Evolutionary conservation across 2,329 filamentous ascomycete species (phyloP).

Genomic region (Rutstroemia sp.): DNA sequence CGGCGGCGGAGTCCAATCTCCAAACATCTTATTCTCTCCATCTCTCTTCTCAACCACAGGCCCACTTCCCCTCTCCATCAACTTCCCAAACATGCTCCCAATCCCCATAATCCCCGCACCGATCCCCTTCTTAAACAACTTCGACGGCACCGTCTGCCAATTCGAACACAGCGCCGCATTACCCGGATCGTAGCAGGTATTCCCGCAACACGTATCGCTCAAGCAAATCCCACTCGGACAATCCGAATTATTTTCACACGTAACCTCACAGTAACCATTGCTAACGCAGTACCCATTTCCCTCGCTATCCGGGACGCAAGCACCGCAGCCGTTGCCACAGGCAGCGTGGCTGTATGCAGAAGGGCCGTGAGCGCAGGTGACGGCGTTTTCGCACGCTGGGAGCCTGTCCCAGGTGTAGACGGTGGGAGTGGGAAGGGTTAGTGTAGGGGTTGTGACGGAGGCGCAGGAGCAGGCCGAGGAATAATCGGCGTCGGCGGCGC

Average conservation of each 20-base stretch:
- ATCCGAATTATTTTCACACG: not conserved
- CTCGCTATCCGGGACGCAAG: not conserved
- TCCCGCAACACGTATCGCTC: not conserved
- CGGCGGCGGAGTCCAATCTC: not conserved
- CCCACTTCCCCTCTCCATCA: not conserved
- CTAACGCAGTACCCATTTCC: not conserved
- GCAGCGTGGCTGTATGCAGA: not conserved
- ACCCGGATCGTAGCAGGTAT: not conserved
- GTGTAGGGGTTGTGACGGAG: not conserved
- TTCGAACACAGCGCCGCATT: not conserved
- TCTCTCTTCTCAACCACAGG: not conserved
- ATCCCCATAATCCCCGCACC: not conserved
- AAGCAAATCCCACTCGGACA: constrained; percentile 4
- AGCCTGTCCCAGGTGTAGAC: constrained; percentile 1
- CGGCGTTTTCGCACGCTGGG: not conserved
- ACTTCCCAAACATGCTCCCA: not conserved
- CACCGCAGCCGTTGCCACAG: constrained; percentile 2
- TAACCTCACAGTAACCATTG: not conserved
- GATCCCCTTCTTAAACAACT: not conserved
- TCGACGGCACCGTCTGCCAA: not conserved
- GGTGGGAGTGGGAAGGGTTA: not conserved
- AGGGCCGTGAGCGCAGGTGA: not conserved
- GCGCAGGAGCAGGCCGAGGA: constrained; percentile 8
- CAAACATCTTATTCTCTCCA: not conserved
- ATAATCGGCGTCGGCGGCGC: not conserved